Conservation (phyloP, 441 rosid genomes). For the Erysimum cheiri region DNA sequence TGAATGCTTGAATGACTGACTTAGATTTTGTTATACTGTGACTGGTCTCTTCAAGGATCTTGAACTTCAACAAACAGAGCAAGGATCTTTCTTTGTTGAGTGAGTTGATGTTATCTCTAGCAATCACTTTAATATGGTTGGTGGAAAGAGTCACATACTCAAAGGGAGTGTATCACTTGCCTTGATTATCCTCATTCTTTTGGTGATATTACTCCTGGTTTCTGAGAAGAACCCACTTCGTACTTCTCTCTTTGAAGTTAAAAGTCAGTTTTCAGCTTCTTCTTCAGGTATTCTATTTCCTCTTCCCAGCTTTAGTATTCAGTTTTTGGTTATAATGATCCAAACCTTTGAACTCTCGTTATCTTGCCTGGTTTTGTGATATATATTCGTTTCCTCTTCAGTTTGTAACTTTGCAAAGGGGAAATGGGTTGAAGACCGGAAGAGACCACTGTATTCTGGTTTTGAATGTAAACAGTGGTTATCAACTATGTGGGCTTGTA, state of each 20-base stretch:
- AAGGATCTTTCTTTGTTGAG: slow-evolving; percentile 6
- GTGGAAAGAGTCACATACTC: slow-evolving; percentile 28
- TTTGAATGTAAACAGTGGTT: slow-evolving; percentile 81
- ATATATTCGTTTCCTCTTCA: slow-evolving; percentile 39
- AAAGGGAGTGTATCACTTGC: slow-evolving; percentile 47
- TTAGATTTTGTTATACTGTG: slow-evolving; percentile 3
- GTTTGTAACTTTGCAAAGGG: slow-evolving; percentile 88
- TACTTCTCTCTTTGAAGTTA: slow-evolving; percentile 24
- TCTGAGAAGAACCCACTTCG: slow-evolving; percentile 37
- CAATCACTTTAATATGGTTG: slow-evolving; percentile 31
- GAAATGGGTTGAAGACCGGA: slow-evolving; percentile 71
- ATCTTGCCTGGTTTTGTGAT: slow-evolving; percentile 18
- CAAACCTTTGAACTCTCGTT: neutral
- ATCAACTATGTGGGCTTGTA: slow-evolving; percentile 93
- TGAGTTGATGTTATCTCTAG: slow-evolving; percentile 32
- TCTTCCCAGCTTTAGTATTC: neutral
- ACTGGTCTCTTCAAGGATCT: slow-evolving; percentile 21
- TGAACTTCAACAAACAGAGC: slow-evolving; percentile 25
- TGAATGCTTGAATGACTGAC: neutral
- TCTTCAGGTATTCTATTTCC: slow-evolving; percentile 38
- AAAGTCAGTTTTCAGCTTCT: slow-evolving; percentile 40
- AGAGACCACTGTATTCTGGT: slow-evolving; percentile 78
- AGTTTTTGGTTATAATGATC: neutral
- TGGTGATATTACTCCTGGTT: slow-evolving; percentile 19
- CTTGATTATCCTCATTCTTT: slow-evolving; percentile 35